A percentile compares a stretch with the other conserved stretches of the same genome.
Evolutionary conservation across 208 protist species (phyloP).

Genomic region (Naegleria lovaniensis): DNA sequence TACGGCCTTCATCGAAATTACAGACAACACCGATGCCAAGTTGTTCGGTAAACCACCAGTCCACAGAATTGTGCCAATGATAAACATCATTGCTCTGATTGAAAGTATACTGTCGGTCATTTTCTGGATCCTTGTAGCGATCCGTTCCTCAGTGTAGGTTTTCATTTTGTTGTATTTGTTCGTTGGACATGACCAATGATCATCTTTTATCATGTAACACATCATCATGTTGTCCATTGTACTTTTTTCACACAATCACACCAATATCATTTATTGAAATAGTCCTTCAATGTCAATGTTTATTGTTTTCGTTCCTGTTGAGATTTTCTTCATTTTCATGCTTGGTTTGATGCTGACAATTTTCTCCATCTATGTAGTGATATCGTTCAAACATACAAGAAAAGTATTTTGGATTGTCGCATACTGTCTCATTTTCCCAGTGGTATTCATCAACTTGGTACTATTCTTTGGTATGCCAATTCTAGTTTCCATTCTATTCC

Average conservation of each 20-base stretch:
- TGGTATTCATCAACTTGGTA: background rate
- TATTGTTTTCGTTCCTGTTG: background rate
- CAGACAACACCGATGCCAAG: background rate
- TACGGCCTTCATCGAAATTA: slow-evolving; percentile 23
- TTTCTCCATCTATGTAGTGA: background rate
- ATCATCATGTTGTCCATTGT: too few relatives aligned
- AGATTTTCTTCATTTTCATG: background rate
- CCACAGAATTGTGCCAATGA: background rate
- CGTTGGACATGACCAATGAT: too few relatives aligned
- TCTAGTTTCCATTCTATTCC: background rate
- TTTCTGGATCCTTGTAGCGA: background rate
- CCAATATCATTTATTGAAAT: background rate
- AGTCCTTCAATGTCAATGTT: background rate
- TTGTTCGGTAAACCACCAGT: background rate
- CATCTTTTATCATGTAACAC: too few relatives aligned
- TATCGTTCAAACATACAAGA: background rate
- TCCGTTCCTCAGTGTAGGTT: background rate
- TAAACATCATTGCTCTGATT: background rate
- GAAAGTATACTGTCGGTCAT: background rate
- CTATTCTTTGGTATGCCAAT: slow-evolving; percentile 23
- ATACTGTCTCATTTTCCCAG: background rate
- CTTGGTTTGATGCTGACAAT: background rate
- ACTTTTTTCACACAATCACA: too few relatives aligned
- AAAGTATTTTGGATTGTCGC: background rate
- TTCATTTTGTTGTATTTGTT: background rate